Base-by-base conservation (phyloP, 2,329 filamentous ascomycete genomes). In the Dendryphion nanum region DNA sequence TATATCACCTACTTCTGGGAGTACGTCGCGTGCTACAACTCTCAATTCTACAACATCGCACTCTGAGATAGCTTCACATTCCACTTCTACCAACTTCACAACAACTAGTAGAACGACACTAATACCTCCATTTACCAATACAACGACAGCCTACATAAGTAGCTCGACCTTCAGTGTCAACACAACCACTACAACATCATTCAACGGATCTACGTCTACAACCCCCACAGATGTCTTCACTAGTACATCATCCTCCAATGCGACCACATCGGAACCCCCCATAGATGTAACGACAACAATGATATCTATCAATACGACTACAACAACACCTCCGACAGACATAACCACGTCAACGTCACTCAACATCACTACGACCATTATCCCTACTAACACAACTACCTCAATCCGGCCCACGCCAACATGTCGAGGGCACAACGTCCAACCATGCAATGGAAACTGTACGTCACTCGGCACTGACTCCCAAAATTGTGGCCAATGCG, bases 401-500 rank as follows among this genome's bases (percentile, higher is more conserved):
- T 35, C 33, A 7, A 20, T 7, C 21, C 5, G 8, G 13, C 30
- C 37, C 17, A 44, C 35, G 2, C 39, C 42, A 2, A 38, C 42
- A 26, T 10, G 23, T n/a, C n/a, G 23, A 18, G 47, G 44, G 13
- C 37, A 37, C 6, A 50, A 41, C 20, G 31, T 49, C 14, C 28
- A 24, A 3, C 40, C 47, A 23, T 62, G 56, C 47, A 34, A 45
- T 17, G 53, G 48, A 2, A 35, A 33, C n/a, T 65, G 61, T 33
- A 38, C 38, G 8, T 49, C 61, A 23, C 41, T 53, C 10, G 45
- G 37, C 7, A 54, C 21, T 14, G 51, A 57, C 18, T 10, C 41
- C 12, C 14, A 39, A 2, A 57, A 63, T 40, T 66, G 59, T 35
- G 55, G 57, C 8, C 37, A 42, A 8, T 63, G 58, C 38, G 45